Base-by-base conservation (phyloP, 2,329 filamentous ascomycete genomes). In the Arthroderma sp. region DNA sequence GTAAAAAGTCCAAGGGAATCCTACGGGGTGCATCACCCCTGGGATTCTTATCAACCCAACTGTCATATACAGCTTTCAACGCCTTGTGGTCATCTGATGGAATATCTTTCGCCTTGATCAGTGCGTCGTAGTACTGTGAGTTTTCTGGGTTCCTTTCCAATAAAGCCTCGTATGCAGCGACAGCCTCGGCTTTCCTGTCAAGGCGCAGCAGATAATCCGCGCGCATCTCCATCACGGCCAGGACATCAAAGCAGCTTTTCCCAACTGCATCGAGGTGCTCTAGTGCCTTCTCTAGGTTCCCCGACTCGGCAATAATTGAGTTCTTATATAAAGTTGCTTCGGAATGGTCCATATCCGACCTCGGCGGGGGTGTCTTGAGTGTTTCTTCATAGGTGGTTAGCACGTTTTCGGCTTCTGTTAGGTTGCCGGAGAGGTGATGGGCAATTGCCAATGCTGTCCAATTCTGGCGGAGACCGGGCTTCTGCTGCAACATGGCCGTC, bases 361-460 rank as follows among this genome's bases (percentile, higher is more conserved):
- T 81, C 8, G 80, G 75, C 1, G 87, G 86, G 6, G 81, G 76
- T 8, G 75, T 75, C 68, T 94, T 95, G 51, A 98, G 64, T 0
- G 89, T 96, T 50, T 91, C 86, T 65, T 98, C 91, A 63, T 89
- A 98, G 10, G 83, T 93, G 39, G 79, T 85, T 55, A 98, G 69
- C 36, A 94, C 84, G 56, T 87, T 86, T 68, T 98, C 91, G 29
- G 91, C 93, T 56, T 91, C 83, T 38, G 73, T 67, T 49, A 91
- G 71, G 59, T 94, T 84, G 1, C 89, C 91, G n/a, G 80, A 76
- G 43, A 98, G 73, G 58, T 98, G 91, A 61, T 94, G 80, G 32
- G 89, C 91, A 46, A 96, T 83, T 36, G 91, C 91, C 49, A 98
- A 70, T n/a, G 86, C 91, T 4, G 91, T 96, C 93, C 93, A 98